These are phyloP conservation scores for Phymatotrichopsis omnivora DNA, from an alignment of 2,329 filamentous ascomycete genomes.

Conservation along the genomic window DNA sequence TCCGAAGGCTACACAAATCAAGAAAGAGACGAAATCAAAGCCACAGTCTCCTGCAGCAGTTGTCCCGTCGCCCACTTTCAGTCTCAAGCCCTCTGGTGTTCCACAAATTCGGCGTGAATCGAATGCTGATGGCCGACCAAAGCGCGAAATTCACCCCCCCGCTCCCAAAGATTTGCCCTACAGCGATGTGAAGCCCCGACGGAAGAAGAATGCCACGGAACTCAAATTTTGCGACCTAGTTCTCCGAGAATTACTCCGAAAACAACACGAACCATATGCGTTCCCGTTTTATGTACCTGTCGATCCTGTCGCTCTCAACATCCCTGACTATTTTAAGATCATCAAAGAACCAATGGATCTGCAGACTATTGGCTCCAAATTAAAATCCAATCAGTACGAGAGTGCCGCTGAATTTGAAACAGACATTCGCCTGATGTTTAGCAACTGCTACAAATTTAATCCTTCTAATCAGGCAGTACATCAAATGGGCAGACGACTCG, in stretches of 20 bases:
- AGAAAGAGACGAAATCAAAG: constrained; percentile 39
- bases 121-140: constrained; percentile 70
- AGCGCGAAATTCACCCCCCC: constrained; percentile 86
- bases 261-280: constrained; percentile 58
- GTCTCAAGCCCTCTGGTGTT: constrained; percentile 64
- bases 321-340: constrained; percentile 83
- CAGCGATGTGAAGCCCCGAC: constrained; percentile 69
- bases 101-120: constrained; percentile 81
- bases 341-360: constrained; percentile 98
- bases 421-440: constrained; percentile 72
- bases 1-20: constrained; percentile 36
- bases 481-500: constrained; percentile 57
- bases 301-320: constrained; percentile 86
- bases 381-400: constrained; percentile 68
- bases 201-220: constrained; percentile 79
- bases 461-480: constrained; percentile 65
- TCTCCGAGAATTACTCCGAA: constrained; percentile 64
- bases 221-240: constrained; percentile 82
- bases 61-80: constrained; percentile 53
- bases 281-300: constrained; percentile 73
- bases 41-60: constrained; percentile 41
- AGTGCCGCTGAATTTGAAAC: constrained; percentile 75
- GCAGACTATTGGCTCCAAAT: constrained; percentile 65
- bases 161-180: constrained; percentile 89
- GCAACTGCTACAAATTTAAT: constrained; percentile 91